Percentiles rank a stretch among this genome's conserved stretches.
Evolutionary conservation across 768 basidiomycete species (phyloP).

Genomic region (Mycena albidolilacea): DNA sequence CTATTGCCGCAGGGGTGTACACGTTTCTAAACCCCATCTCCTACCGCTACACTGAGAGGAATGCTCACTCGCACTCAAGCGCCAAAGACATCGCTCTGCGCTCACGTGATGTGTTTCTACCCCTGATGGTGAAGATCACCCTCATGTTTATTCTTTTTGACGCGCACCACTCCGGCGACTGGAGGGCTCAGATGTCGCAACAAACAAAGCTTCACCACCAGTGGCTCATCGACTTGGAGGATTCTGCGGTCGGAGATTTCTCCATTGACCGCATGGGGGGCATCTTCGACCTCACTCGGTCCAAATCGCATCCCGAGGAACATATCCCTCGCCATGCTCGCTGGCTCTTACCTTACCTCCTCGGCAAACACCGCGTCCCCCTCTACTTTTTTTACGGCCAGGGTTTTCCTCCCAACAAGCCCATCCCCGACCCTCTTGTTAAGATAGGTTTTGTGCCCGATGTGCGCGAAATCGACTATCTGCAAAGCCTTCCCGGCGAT

Average conservation of each 20-base stretch:
- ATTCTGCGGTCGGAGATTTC: no score
- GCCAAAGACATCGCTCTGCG: conserved; percentile 24
- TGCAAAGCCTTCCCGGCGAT: no score
- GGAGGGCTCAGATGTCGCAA: conserved; percentile 21
- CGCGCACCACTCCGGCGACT: conserved; percentile 14
- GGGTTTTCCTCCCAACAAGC: conserved; percentile 20
- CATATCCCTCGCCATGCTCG: background rate
- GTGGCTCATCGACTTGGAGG: conserved; percentile 32
- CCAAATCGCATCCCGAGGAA: no score
- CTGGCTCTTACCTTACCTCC: conserved; percentile 33
- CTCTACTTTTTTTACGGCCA: conserved; percentile 35
- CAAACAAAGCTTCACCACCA: conserved; percentile 23
- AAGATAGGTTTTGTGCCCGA: no score
- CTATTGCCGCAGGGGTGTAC: conserved; percentile 24
- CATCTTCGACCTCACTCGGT: no score
- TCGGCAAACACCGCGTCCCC: conserved; percentile 32
- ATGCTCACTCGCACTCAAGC: conserved; percentile 18
- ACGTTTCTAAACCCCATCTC: conserved; percentile 18
- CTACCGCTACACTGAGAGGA: conserved; percentile 29
- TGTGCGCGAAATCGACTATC: no score
- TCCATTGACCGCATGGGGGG: no score
- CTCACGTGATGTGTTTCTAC: conserved; percentile 31
- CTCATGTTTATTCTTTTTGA: conserved; percentile 33
- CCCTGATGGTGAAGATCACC: conserved; percentile 31
- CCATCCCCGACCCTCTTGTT: background rate